Evolutionary conservation across 2,329 filamentous ascomycete species (phyloP), one percentile per base, ranked within the genome.

Genomic region (Arthrobotrys pseudoclavata): DNA sequence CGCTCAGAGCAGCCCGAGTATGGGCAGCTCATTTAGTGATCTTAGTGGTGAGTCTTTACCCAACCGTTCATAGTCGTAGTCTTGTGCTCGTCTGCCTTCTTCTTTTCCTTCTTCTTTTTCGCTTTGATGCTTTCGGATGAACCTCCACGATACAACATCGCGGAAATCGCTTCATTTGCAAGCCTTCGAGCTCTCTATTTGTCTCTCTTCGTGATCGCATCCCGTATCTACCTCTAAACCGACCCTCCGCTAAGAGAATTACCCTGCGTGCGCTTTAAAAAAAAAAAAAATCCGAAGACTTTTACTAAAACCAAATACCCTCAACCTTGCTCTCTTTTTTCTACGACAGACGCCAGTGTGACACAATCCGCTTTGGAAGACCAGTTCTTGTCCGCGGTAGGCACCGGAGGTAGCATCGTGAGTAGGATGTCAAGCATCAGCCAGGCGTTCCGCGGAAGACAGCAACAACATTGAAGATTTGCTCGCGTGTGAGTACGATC

Each of bases 1-100:
- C 12, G 93, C 91, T 81, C 91, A 93, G 79, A 91, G 91, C 13
- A 91, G 90, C 13, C 91, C 91, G 0, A 93, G 91, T 81, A 93
- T 94, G 89, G 91, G 92, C 0, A 95, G 92, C 83, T 94, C 92
- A 81, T 96, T 93, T 81, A 95, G 92, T 83, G 93, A 96, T 84
- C 86, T 96, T 50, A 92, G 95, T 82, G 92, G 91, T 86, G 82
- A 79, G 80, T 62, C 60, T 89, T 15, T 40, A 31, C 66, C 31
- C 53, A 50, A 13, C 22, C 80, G 82, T 81, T 47, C 31, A 60
- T 60, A 60, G 18, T n/a, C 12, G 55, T 20, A 4, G 34, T 42
- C 55, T 42, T 42, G 37, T 42, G 45, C 26, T 47, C n/a, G 15
- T 42, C 52, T n/a, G 10, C 20, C 47, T 24, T 50, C 42, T 3